phyloP scores from a whole-genome alignment of 306 rosid genomes.

The Prunus armeniaca region DNA sequence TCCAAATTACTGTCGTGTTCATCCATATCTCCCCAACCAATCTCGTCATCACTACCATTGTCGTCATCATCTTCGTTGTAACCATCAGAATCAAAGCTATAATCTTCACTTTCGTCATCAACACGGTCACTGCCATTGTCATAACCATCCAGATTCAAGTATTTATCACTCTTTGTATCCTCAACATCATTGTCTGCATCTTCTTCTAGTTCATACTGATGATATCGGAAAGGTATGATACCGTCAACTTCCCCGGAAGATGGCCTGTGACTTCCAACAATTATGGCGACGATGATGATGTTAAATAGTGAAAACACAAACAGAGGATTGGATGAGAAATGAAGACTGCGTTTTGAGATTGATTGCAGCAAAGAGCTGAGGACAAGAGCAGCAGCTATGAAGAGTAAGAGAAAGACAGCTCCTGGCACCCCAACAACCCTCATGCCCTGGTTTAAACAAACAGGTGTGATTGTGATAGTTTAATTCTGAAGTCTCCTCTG shows the following conservation, averaged over 20 bases:
- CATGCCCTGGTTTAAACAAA: constrained; percentile 12
- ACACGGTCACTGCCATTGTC: background rate
- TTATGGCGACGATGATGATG: constrained; percentile 28
- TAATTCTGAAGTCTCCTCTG: background rate
- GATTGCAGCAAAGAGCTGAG: constrained; percentile 9
- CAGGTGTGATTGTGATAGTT: background rate
- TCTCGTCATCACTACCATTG: constrained; percentile 4
- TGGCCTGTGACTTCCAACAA: constrained; percentile 18
- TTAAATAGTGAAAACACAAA: constrained; percentile 31
- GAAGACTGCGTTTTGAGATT: background rate
- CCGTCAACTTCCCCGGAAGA: constrained; percentile 12
- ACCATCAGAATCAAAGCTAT: background rate
- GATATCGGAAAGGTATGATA: background rate
- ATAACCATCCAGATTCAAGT: background rate
- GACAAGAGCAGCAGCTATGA: constrained; percentile 2
- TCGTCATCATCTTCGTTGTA: constrained; percentile 8
- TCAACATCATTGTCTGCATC: background rate
- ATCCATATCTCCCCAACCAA: constrained; percentile 15
- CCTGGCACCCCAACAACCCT: constrained; percentile 15
- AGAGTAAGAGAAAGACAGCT: constrained; percentile 11
- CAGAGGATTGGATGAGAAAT: constrained; percentile 22
- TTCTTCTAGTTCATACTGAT: constrained; percentile 14
- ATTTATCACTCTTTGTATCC: background rate
- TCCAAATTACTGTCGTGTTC: constrained; percentile 28
- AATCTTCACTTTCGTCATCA: constrained; percentile 11